Evolutionary conservation across 441 rosid genomes (phyloP).

Genomic region (Arabidopsis lyrata): DNA sequence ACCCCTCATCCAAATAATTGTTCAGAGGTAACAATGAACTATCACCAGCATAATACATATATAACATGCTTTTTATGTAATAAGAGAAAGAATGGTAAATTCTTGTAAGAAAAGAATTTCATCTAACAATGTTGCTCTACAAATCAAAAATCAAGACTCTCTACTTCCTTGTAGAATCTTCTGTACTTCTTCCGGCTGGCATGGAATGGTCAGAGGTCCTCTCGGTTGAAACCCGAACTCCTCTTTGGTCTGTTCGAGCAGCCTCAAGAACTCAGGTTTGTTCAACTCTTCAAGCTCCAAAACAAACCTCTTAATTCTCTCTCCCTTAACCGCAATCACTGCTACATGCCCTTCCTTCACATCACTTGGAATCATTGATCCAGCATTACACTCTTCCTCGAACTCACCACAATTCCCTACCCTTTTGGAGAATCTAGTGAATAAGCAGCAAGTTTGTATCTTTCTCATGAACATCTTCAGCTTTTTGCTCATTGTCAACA

Average conservation of each 20-base stretch:
- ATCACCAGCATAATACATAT: constrained; percentile 14
- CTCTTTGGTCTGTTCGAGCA: constrained; percentile 62
- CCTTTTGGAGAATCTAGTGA: constrained; percentile 31
- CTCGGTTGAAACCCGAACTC: constrained; percentile 68
- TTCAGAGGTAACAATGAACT: constrained; percentile 54
- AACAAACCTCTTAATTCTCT: constrained; percentile 56
- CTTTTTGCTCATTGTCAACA: constrained; percentile 39
- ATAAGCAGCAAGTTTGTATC: constrained; percentile 31
- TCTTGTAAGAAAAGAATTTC: constrained; percentile 12
- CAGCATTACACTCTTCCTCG: constrained; percentile 37
- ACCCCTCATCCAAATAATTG: constrained; percentile 64
- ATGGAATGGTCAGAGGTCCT: constrained; percentile 71
- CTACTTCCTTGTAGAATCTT: constrained; percentile 49
- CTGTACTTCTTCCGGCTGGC: constrained; percentile 71
- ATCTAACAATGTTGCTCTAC: constrained; percentile 13
- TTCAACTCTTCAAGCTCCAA: constrained; percentile 55
- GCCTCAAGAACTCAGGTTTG: constrained; percentile 60
- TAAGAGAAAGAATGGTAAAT: constrained; percentile 21
- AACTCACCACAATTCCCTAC: constrained; percentile 32
- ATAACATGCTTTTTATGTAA: neutral
- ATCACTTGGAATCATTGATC: constrained; percentile 41
- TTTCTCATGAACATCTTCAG: constrained; percentile 36
- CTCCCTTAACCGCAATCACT: constrained; percentile 53
- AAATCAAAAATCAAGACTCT: constrained; percentile 16
- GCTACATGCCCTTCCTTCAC: constrained; percentile 55